These are phyloP conservation scores for Saposhnikovia divaricata DNA, from an alignment of 129 eudicot genomes.

Conservation along the genomic window DNA sequence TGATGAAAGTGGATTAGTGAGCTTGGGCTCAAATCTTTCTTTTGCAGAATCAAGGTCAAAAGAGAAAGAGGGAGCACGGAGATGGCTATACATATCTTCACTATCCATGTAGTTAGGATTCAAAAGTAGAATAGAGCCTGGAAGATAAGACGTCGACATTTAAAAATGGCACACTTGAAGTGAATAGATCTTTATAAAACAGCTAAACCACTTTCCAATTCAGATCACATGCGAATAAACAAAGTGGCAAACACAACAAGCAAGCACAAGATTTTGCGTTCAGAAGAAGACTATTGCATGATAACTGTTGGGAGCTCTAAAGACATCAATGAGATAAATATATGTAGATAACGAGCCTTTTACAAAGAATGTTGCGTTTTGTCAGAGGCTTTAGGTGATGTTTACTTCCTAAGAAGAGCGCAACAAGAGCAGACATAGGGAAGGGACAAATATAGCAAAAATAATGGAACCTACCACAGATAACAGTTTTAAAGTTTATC, in stretches of 20 bases:
- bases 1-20: constrained; percentile 12
- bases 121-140: background rate
- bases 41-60: background rate
- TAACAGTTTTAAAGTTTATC: background rate
- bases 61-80: constrained; percentile 19
- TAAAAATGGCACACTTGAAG: background rate
- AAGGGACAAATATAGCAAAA: constrained; percentile 1
- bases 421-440: constrained; percentile 2
- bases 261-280: background rate
- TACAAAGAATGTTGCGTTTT: background rate
- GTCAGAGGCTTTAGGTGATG: background rate
- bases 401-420: constrained; percentile 1
- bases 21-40: background rate
- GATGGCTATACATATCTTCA: background rate
- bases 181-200: background rate
- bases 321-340: background rate
- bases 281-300: constrained; percentile 1
- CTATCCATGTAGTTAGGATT: background rate
- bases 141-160: background rate
- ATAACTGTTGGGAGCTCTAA: background rate
- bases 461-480: background rate
- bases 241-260: constrained; percentile 3
- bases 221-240: constrained; percentile 1
- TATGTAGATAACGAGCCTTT: background rate
- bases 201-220: background rate